These are phyloP conservation scores for Salix suchowensis DNA, from an alignment of 345 rosid genomes.

Conservation along the genomic window DNA sequence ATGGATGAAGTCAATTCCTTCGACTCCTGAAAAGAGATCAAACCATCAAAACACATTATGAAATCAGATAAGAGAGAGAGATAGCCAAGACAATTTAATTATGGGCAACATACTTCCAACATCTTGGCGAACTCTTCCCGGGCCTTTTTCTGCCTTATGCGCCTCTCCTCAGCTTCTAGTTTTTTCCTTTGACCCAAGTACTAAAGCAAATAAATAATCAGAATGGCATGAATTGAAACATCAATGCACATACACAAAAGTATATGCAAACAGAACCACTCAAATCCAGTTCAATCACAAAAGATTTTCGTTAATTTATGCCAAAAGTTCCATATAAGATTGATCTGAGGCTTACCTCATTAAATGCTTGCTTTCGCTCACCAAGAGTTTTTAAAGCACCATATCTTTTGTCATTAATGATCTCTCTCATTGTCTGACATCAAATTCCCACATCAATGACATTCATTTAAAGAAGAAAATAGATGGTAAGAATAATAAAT, in stretches of 20 bases:
- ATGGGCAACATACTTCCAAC: slow-evolving; percentile 68
- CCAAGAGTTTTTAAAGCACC: slow-evolving; percentile 89
- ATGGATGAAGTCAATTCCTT: slow-evolving; percentile 74
- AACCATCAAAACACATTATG: slow-evolving; percentile 18
- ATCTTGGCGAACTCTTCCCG: slow-evolving; percentile 83
- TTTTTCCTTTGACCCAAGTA: slow-evolving; percentile 96
- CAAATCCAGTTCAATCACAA: slow-evolving; percentile 3
- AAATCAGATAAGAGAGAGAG: slow-evolving; percentile 16
- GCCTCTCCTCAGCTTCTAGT: slow-evolving; percentile 93
- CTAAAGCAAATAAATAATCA: slow-evolving; percentile 28
- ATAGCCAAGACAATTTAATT: slow-evolving; percentile 4
- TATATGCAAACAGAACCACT: slow-evolving; percentile 5
- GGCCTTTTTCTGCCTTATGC: slow-evolving; percentile 90
- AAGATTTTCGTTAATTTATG: background rate
- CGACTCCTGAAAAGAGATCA: slow-evolving; percentile 60
- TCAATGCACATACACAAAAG: background rate
- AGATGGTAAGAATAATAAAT: background rate
- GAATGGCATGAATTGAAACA: background rate
- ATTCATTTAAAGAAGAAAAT: slow-evolving; percentile 3
- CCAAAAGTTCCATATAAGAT: background rate
- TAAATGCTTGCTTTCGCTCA: slow-evolving; percentile 97
- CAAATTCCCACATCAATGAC: slow-evolving; percentile 24
- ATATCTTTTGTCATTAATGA: slow-evolving; percentile 79
- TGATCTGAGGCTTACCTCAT: slow-evolving; percentile 57
- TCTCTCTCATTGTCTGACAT: slow-evolving; percentile 75